Evolutionary conservation across 768 basidiomycete species (phyloP), one percentile per base, ranked within the genome.

Genomic region (Russula sp.): DNA sequence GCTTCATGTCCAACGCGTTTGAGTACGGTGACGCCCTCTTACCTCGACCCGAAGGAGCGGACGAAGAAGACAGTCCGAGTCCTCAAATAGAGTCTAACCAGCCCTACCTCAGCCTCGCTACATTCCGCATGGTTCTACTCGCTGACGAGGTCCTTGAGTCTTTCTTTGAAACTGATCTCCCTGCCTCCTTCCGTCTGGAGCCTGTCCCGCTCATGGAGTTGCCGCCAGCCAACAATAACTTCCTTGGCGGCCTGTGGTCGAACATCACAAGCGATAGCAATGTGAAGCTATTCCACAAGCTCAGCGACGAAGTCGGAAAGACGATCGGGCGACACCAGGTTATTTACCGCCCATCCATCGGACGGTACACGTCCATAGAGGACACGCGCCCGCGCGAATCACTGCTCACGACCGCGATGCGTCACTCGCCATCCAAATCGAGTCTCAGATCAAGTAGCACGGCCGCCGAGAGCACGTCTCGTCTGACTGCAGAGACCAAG

Each of bases 101-200:
- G 68, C 93, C 94, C 11, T 97, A 97, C 73, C 86, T 98, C 56
- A 95, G 94, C 74, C 84, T 94, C 55, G 88, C 90, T 40, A 94
- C 91, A 84, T 99, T 99, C 85, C 87, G 97, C 7, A 99, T 98
- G 97, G 96, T 98, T 45, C 90, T 99, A 5, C 81, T 99, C 9
- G 95, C 96, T 1, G 97, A 98, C 68, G 95, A 98, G 73, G 80
- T 98, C 32, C 82, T 99, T 31, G 97, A 99, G 72, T 88, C 90
- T 1, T 99, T 99, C 81, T 99, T 98, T 70, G 94, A 94, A 70
- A 84, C 88, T 0, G 97, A 98, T 73, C 78, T 99, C 65, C 85
- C 91, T 0, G 84, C 82, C 1, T 94, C 94, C 2, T 98, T 97
- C 83, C 82, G 84, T 66, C 78, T 97, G 39, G 86, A 89, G 60